A percentile compares a stretch with the other conserved stretches of the same genome.
Evolutionary conservation across 768 basidiomycete genomes (phyloP).

Genomic region (Termitomyces eurrhizus): DNA sequence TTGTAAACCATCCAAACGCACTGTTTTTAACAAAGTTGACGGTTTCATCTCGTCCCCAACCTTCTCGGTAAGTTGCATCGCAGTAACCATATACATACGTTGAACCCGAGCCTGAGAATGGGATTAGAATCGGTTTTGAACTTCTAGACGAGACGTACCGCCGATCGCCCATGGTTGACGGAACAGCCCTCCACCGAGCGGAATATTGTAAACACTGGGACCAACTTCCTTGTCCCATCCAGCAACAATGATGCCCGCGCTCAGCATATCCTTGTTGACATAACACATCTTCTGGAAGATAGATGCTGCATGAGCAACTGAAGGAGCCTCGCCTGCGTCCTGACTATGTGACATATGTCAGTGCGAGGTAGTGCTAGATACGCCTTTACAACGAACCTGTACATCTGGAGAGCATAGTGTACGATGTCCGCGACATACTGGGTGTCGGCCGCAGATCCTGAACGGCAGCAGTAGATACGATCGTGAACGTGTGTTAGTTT

Average conservation of each 20-base stretch:
- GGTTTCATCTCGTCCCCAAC: conserved; percentile 87
- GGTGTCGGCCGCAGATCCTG: conserved; percentile 96
- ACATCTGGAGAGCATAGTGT: conserved; percentile 76
- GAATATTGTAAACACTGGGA: conserved; percentile 94
- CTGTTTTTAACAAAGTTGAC: conserved; percentile 95
- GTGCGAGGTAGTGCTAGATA: background rate
- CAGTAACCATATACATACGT: conserved; percentile 99
- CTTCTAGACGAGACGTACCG: conserved; percentile 44
- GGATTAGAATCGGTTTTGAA: background rate
- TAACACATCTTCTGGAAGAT: conserved; percentile 89
- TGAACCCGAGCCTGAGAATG: conserved; percentile 76
- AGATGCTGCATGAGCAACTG: conserved; percentile 79
- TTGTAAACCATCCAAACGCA: conserved; percentile 36
- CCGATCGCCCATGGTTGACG: conserved; percentile 99
- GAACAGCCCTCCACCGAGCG: conserved; percentile 95
- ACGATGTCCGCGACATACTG: conserved; percentile 94
- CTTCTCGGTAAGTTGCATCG: conserved; percentile 95
- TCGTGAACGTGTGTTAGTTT: conserved; percentile 96
- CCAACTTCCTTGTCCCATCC: conserved; percentile 94
- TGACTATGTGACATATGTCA: conserved; percentile 33
- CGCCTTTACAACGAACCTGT: conserved; percentile 44
- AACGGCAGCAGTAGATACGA: conserved; percentile 98
- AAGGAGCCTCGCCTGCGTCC: conserved; percentile 58
- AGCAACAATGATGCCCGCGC: conserved; percentile 95
- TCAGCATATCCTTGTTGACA: conserved; percentile 84